Evolutionary conservation across 768 basidiomycete species (phyloP), one percentile per base, ranked within the genome.

Genomic region (Suillus cothurnatus): DNA sequence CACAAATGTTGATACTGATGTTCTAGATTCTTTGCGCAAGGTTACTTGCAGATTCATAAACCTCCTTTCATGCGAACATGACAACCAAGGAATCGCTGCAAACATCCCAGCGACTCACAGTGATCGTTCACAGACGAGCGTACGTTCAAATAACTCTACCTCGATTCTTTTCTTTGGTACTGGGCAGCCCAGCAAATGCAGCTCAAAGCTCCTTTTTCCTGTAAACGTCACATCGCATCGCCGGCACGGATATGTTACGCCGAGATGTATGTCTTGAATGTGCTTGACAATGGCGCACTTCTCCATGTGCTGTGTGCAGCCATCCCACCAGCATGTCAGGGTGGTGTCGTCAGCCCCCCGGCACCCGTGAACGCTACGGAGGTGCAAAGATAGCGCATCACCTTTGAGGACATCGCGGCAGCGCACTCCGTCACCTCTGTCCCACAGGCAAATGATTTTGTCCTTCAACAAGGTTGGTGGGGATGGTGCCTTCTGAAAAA

Each of bases 161-260:
- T 59, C 39, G 6, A 50, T 17, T 26, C 50, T 17, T 41, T 59
- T 59, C 39, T 59, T 59, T 14, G 39, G 26, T 26, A 21, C 26
- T 31, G 39, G 39, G 19, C 58, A 59, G 7, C 58, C 58, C 6
- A 59, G 23, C 11, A 59, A 41, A 59, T 59, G 58, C 58, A 41
- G 19, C 58, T 59, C 26, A 59, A 41, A 59, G 6, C 39, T 59
- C 14, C 19, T 31, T 59, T 59, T 59, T 4, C 26, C 58, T 21
- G 23, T 7, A 31, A 41, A 59, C 12, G 38, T 59, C 12, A 41
- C 11, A 39, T 39, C 26, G 26, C 58, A 59, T 28, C 38, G 19
- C 28, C 58, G 58, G 28, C 58, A 59, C 6, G 58, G 58, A 41
- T 59, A 59, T 7, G 39, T 59, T 21, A 59, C 58, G 8, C 58